Percentiles rank a stretch among this genome's conserved stretches.
phyloP scores from a whole-genome alignment of 2,329 filamentous ascomycete genomes.

The Cercospora citrullina region DNA sequence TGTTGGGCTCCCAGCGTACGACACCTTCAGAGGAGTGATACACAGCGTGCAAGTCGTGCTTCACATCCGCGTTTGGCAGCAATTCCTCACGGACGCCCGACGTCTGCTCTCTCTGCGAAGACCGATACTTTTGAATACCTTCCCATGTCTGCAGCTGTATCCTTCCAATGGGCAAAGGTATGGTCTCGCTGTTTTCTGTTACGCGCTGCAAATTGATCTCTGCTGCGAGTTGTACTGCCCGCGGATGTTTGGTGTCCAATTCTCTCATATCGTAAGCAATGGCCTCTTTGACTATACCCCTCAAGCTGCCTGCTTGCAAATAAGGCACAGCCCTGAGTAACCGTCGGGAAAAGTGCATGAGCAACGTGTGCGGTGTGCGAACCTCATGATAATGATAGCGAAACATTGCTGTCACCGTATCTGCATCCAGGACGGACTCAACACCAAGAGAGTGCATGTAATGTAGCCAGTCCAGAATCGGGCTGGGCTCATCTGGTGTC shows the following conservation, averaged over 20 bases:
- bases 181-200: neutral
- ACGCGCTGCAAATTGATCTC: slow-evolving; percentile 6
- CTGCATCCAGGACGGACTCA: slow-evolving; percentile 22
- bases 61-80: neutral
- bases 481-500: slow-evolving; percentile 10
- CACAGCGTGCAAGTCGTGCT: neutral
- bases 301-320: slow-evolving; percentile 23
- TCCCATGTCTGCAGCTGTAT: neutral
- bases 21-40: neutral
- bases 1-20: neutral
- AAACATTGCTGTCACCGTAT: slow-evolving; percentile 28
- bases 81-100: neutral
- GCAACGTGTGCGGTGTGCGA: slow-evolving; percentile 32
- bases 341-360: slow-evolving; percentile 33
- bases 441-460: slow-evolving; percentile 24
- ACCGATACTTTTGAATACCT: neutral
- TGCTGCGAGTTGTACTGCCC: slow-evolving; percentile 5
- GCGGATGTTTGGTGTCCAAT: slow-evolving; percentile 1
- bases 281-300: slow-evolving; percentile 28
- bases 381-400: slow-evolving; percentile 30
- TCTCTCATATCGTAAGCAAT: slow-evolving; percentile 35
- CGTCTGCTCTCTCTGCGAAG: neutral
- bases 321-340: slow-evolving; percentile 23
- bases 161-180: slow-evolving; percentile 24
- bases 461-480: slow-evolving; percentile 32